Base-by-base conservation (phyloP, 2,329 filamentous ascomycete genomes). In the Epichloe gansuensis region DNA sequence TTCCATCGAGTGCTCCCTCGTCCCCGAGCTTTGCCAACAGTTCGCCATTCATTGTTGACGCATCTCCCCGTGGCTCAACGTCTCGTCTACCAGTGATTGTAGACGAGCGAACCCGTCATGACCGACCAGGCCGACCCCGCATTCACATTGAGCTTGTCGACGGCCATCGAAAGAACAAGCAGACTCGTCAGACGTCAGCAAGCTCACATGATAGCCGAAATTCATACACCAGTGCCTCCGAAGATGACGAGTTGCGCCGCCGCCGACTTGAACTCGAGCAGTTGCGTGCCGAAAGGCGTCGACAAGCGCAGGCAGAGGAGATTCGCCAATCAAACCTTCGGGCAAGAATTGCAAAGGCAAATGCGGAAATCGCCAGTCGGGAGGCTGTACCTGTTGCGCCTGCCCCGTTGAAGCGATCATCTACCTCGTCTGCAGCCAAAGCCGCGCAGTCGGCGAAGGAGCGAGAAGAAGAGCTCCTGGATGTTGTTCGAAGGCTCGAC, bases 341-440 rank as follows among this genome's bases (percentile, higher is more conserved):
- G 5, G 40, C 40, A 17, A 65, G 66, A 56, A 73, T 74, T 51
- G 64, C 63, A 8, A 63, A 63, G 51, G 68, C 69, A 51, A 75
- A 75, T 50, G 64, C 65, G 35, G 66, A 67, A 52, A 75, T 75
- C 50, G 62, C 66, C 52, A 64, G 58, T 54, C 69, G 72, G 9
- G 60, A 64, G 17, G 54, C 63, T 6, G 63, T 67, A 13, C 65
- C 65, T 42, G 56, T 60, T 9, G 56, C 61, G 5, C 56, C 62
- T 7, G 34, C 56, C 4, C 58, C 60, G 3, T 13, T 21, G 7
- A 53, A 56, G 39, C 59, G 60, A 50, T 53, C 58, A 40, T 53
- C 61, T 25, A 58, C 62, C 38, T 56, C 58, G 56, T 54, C 56
- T 23, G 57, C 54, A 34, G 58, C 64, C 21, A 59, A 60, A 54